These are phyloP conservation scores for Debaryomyces psychrophilus DNA, from an alignment of 1,139 yeast species.

Conservation along the genomic window DNA sequence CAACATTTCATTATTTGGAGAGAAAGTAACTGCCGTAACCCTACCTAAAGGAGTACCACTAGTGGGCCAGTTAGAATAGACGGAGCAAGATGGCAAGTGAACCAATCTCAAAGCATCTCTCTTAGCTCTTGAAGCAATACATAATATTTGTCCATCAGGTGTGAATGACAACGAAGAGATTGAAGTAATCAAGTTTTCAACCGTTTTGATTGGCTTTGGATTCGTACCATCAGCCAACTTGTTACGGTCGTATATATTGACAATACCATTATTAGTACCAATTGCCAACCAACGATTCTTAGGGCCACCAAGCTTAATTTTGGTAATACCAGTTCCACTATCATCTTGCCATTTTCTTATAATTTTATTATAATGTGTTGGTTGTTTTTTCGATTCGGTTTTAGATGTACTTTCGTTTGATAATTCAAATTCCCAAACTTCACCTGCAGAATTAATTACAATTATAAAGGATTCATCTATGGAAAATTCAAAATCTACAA, in stretches of 20 bases:
- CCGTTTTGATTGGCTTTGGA: slow-evolving; percentile 54
- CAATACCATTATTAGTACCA: slow-evolving; percentile 88
- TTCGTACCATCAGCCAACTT: slow-evolving; percentile 25
- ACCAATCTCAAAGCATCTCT: slow-evolving; percentile 86
- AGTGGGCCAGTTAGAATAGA: slow-evolving; percentile 96
- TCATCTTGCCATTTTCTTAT: slow-evolving; percentile 81
- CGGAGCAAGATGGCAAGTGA: slow-evolving; percentile 86
- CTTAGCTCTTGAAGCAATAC: slow-evolving; percentile 83
- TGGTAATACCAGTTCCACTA: slow-evolving; percentile 83
- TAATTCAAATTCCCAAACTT: slow-evolving; percentile 84
- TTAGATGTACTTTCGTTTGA: slow-evolving; percentile 20
- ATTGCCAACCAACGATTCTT: slow-evolving; percentile 83
- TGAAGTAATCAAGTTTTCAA: slow-evolving; percentile 83
- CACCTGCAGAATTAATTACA: slow-evolving; percentile 79
- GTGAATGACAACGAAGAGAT: slow-evolving; percentile 76
- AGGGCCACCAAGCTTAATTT: slow-evolving; percentile 77
- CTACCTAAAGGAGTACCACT: slow-evolving; percentile 94
- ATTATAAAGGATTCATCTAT: slow-evolving; percentile 56
- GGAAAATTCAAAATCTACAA: slow-evolving; percentile 78
- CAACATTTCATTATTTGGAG: slow-evolving; percentile 81
- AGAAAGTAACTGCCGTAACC: slow-evolving; percentile 80
- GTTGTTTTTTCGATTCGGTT: slow-evolving; percentile 3
- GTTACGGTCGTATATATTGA: slow-evolving; percentile 76
- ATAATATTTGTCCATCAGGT: slow-evolving; percentile 86
- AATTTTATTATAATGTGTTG: slow-evolving; percentile 36